These are phyloP conservation scores for Sungouiozyma ichnusensis DNA, from an alignment of 805 yeast genomes.

Conservation along the genomic window DNA sequence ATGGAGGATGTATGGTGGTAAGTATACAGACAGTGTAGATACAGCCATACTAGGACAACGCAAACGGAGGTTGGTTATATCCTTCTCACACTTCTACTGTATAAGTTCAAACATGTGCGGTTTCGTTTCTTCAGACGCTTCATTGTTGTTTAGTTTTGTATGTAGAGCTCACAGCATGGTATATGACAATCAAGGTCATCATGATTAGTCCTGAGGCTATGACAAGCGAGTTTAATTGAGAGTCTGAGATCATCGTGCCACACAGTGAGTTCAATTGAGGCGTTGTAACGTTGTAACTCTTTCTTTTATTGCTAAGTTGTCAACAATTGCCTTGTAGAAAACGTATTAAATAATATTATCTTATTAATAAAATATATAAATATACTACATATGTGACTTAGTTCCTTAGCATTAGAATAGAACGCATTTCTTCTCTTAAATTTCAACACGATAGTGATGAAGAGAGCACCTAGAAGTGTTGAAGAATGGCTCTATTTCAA, in stretches of 20 bases:
- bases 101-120: no score
- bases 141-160: constrained; percentile 5
- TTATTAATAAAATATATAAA: no score
- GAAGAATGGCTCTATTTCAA: constrained; percentile 40
- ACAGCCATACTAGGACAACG: no score
- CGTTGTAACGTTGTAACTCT: neutral
- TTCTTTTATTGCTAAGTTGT: neutral
- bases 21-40: no score
- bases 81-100: no score
- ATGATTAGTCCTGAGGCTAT: constrained; percentile 64
- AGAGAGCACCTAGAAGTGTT: constrained; percentile 27
- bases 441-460: no score
- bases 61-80: no score
- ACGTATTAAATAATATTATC: no score
- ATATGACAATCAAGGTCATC: constrained; percentile 58
- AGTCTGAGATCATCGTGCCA: constrained; percentile 65
- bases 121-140: neutral
- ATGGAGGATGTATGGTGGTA: no score
- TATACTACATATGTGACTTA: no score
- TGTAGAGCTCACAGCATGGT: constrained; percentile 55
- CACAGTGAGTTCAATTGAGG: neutral
- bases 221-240: constrained; percentile 64
- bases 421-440: no score
- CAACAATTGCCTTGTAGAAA: neutral
- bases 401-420: no score